A percentile compares a stretch with the other conserved stretches of the same genome.
phyloP scores from a whole-genome alignment of 805 yeast species.

The Brettanomyces bruxellensis region DNA sequence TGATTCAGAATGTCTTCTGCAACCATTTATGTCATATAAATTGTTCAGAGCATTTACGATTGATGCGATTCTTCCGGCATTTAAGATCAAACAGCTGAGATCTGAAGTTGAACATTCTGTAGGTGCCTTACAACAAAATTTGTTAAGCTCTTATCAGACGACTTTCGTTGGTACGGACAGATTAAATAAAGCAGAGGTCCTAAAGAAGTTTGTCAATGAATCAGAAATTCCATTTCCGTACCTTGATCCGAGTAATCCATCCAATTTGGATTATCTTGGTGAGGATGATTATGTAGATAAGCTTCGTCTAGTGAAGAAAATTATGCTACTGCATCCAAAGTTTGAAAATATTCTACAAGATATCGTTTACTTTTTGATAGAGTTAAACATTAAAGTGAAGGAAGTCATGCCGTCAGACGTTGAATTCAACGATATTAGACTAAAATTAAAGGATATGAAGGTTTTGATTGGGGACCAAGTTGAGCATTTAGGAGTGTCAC shows the following conservation, averaged over 20 bases:
- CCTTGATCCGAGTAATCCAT: conserved; percentile 2
- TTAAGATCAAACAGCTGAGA: background rate
- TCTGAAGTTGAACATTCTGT: background rate
- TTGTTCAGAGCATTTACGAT: background rate
- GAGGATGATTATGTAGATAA: conserved; percentile 7
- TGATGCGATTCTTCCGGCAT: background rate
- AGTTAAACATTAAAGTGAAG: background rate
- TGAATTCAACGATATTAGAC: background rate
- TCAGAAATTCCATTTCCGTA: conserved; percentile 7
- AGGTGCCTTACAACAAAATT: background rate
- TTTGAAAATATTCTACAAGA: conserved; percentile 3
- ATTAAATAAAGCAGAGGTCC: background rate
- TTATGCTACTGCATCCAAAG: conserved; percentile 3
- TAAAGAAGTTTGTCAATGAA: conserved; percentile 1
- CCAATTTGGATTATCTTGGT: conserved; percentile 2
- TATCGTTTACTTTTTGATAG: conserved; percentile 1
- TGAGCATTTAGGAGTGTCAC: too few species aligned
- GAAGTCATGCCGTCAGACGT: background rate
- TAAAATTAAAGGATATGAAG: background rate
- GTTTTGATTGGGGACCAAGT: background rate
- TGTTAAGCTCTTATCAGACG: background rate
- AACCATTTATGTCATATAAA: background rate
- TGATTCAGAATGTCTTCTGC: background rate
- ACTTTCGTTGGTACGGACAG: background rate
- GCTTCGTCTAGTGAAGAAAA: conserved; percentile 7